phyloP scores from a whole-genome alignment of 1,284 basidiomycete species.

The Ustilago nuda region DNA sequence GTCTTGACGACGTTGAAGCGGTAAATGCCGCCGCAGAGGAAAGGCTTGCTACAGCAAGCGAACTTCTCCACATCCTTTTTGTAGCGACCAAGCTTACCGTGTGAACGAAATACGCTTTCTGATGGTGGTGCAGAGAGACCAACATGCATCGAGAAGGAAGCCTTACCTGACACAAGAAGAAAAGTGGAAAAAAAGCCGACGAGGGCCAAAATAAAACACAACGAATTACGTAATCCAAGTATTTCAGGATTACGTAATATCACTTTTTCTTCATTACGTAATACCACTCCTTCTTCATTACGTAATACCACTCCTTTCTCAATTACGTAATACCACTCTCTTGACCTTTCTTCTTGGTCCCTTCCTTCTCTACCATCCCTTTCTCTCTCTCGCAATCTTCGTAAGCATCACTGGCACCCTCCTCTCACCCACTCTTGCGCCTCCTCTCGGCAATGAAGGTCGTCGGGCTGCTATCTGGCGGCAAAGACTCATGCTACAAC shows the following conservation, averaged over 20 bases:
- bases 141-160: conserved; percentile 3
- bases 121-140: conserved; percentile 1
- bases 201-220: not conserved
- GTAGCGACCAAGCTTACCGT: not conserved
- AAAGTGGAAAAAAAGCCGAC: conserved; percentile 23
- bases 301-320: not conserved
- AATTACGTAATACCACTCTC: conserved; percentile 26
- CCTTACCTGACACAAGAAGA: conserved; percentile 6
- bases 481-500: conserved; percentile 98
- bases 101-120: not conserved
- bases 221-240: too few relatives aligned
- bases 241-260: too few relatives aligned
- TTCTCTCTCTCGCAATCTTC: too few relatives aligned
- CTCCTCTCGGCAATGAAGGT: conserved; percentile 80
- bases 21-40: conserved; percentile 13
- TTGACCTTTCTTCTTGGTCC: not conserved
- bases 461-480: conserved; percentile 93
- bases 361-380: not conserved
- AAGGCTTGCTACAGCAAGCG: conserved; percentile 12
- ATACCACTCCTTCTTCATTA: too few relatives aligned
- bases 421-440: not conserved
- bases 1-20: conserved; percentile 4
- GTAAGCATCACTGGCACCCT: not conserved
- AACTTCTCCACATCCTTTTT: conserved; percentile 25
- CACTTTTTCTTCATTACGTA: too few relatives aligned